Conservation (phyloP, 2,329 filamentous ascomycete genomes). For the Cordyceps cateniannulata region DNA sequence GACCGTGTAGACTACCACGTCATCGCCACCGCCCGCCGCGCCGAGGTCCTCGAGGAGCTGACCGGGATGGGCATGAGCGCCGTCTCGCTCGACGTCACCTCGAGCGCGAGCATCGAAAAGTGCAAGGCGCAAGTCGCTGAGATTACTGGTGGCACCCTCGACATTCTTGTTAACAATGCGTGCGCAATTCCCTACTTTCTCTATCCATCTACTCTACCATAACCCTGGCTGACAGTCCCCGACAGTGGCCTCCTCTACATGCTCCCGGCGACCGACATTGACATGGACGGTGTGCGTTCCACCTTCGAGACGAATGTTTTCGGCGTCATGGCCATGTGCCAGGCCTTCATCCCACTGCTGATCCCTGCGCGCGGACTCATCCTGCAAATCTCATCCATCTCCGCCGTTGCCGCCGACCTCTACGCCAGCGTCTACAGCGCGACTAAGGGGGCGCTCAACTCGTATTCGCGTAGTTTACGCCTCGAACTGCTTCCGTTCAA, state of each 20-base stretch:
- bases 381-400: conserved; percentile 48
- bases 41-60: conserved; percentile 40
- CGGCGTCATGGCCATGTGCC: conserved; percentile 48
- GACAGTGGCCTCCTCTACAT: conserved; percentile 44
- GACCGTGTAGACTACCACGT: conserved; percentile 40
- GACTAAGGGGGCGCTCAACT: conserved; percentile 47
- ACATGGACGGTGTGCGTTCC: conserved; percentile 44
- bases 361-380: conserved; percentile 45
- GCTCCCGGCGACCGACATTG: conserved; percentile 45
- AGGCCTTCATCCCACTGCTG: conserved; percentile 42
- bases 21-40: conserved; percentile 49
- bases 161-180: conserved; percentile 56
- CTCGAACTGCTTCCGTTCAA: conserved; percentile 47
- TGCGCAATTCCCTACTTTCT: conserved; percentile 21
- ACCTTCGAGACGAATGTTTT: conserved; percentile 54
- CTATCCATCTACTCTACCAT: no score
- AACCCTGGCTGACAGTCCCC: background rate
- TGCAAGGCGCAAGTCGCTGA: conserved; percentile 40
- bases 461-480: conserved; percentile 47
- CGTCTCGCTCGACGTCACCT: conserved; percentile 48
- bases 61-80: conserved; percentile 41
- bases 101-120: conserved; percentile 40
- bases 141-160: conserved; percentile 46
- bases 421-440: conserved; percentile 49
- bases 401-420: conserved; percentile 43